Evolutionary conservation across 1,284 basidiomycete genomes (phyloP).

Genomic region (Apiotrichum domesticum): DNA sequence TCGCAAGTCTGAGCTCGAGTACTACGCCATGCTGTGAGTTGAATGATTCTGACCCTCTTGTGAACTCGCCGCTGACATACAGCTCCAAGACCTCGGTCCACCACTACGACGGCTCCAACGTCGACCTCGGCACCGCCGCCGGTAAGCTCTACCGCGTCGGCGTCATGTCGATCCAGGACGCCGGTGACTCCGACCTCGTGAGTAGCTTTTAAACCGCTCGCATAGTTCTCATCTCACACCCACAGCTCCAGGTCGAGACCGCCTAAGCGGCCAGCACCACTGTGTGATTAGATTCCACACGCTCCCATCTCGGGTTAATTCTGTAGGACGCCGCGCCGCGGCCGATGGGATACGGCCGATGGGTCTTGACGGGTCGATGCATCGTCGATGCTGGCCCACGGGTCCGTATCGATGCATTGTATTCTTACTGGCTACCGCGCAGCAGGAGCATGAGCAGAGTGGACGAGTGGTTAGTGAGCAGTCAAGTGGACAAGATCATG

Average conservation of each 20-base stretch:
- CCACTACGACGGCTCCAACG: slow-evolving; percentile 95
- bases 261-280: slow-evolving; percentile 20
- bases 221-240: neutral
- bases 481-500: no score
- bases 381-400: neutral
- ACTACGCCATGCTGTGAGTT: slow-evolving; percentile 91
- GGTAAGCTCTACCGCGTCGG: slow-evolving; percentile 99
- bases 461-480: no score
- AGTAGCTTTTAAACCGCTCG: slow-evolving; percentile 18
- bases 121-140: slow-evolving; percentile 95
- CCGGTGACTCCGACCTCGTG: slow-evolving; percentile 90
- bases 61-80: slow-evolving; percentile 1
- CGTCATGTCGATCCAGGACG: slow-evolving; percentile 96
- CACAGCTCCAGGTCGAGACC: slow-evolving; percentile 39
- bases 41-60: slow-evolving; percentile 58
- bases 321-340: neutral
- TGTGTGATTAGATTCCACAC: slow-evolving; percentile 6
- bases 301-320: neutral
- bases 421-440: slow-evolving; percentile 18
- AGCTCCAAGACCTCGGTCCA: slow-evolving; percentile 90
- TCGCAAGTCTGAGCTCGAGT: slow-evolving; percentile 98
- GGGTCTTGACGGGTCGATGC: slow-evolving; percentile 11
- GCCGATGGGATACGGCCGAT: neutral
- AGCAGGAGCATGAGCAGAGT: no score
- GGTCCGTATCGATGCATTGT: slow-evolving; percentile 26